Evolutionary conservation across 768 basidiomycete genomes (phyloP).

Genomic region (Phallus indusiatus): DNA sequence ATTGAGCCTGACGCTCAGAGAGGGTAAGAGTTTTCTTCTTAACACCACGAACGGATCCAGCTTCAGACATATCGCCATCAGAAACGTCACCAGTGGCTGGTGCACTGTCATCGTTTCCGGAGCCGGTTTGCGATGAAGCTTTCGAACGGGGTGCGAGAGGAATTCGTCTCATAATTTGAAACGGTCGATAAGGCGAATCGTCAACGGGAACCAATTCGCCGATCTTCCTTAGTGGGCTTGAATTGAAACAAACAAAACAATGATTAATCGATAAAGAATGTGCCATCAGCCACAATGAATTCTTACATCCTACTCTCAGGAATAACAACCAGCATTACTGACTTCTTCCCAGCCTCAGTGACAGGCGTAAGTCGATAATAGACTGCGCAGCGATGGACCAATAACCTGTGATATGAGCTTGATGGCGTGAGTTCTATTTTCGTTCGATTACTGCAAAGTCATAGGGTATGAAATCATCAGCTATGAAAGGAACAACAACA

Average conservation of each 20-base stretch:
- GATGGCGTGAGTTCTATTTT: constrained; percentile 59
- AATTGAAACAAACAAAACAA: constrained; percentile 13
- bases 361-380: constrained; percentile 74
- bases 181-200: constrained; percentile 57
- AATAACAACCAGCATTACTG: constrained; percentile 46
- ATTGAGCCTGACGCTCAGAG: constrained; percentile 83
- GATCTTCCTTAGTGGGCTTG: constrained; percentile 62
- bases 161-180: constrained; percentile 80
- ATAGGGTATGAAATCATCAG: not conserved
- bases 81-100: constrained; percentile 31
- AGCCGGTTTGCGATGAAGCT: constrained; percentile 60
- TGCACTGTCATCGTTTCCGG: constrained; percentile 55
- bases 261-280: constrained; percentile 9
- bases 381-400: constrained; percentile 77
- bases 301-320: constrained; percentile 72
- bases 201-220: constrained; percentile 74
- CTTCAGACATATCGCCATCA: constrained; percentile 70
- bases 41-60: constrained; percentile 53
- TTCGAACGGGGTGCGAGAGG: constrained; percentile 40
- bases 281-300: constrained; percentile 12
- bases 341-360: constrained; percentile 53
- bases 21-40: constrained; percentile 60
- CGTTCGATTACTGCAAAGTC: constrained; percentile 22
- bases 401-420: constrained; percentile 76
- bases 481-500: too few species aligned